Evolutionary conservation across 441 rosid species (phyloP), one percentile per base, ranked within the genome.

Genomic region (Lepidium campestre): DNA sequence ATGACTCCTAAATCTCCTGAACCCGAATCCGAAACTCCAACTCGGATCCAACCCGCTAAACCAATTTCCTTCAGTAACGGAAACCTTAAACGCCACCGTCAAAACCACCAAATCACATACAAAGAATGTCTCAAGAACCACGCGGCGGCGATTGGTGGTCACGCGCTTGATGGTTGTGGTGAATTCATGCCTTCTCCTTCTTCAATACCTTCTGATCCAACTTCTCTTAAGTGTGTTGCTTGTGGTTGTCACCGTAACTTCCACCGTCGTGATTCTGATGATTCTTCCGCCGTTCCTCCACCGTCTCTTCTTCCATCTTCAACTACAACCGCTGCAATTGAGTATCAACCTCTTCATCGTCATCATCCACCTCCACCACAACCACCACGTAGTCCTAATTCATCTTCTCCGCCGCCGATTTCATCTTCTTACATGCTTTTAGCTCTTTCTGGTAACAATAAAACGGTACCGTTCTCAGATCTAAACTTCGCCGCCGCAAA

Each of bases 221-320:
- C 89, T 31, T 86, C 90, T 52, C 67, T 93, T 58, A 88, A 80
- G 70, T 93, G 98, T 46, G 96, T 95, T 0, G 98, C 98, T 18
- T 93, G 98, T 32, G 92, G 96, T 29, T 93, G 98, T 76, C 98
- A 93, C 75, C 93, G 97, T 32, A 90, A 92, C 46, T 93, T 93
- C 77, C 98, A 93, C 84, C 97, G 94, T 76, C 97, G 96, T 0
- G 97, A 90, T 5, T 85, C 88, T 0, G 94, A 79, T 0, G 73
- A 72, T 11, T 73, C 59, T 7, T 7, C 62, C 36, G 0, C 36
- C 50, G 12, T 20, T 35, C 12, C 31, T 73, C 64, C 88, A 78
- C 74, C 83, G 75, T 63, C 37, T 12, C 54, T 60, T 62, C 65
- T 46, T 71, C 52, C 41, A 4, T 55, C 49, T 73, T 83, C 10